Base-by-base conservation (phyloP, 768 basidiomycete species). In the Galerina marginata region DNA sequence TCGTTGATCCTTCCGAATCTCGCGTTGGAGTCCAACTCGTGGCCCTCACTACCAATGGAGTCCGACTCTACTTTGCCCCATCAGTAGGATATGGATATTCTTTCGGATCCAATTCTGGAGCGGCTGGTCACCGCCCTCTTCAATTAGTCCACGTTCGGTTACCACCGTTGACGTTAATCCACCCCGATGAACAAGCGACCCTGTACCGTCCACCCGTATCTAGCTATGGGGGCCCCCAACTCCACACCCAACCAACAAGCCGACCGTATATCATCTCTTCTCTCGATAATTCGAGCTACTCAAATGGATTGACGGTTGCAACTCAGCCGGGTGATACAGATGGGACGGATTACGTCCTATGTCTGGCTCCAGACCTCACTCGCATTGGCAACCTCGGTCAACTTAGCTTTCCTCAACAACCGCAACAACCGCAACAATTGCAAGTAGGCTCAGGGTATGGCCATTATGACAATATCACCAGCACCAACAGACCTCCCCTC, bases 21-120 rank as follows among this genome's bases (percentile, higher is more conserved):
- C 87, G 86, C 14, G 76, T 83, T 25, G 86, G 85, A 12, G 76
- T 92, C 11, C 92, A 93, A 58, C 81, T 99, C 9, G 79, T 97
- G 50, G 94, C 90, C 1, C 75, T 96, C 48, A 94, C 95, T 23
- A 79, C 82, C 29, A 95, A 89, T 53, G 95, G 93, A 11, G 85
- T 91, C 3, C 87, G 96, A 51, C 79, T 96, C 1, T 98, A 93
- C 78, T 94, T 97, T 70, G 83, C 84, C 1, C 83, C 89, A 3
- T 77, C 83, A 3, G 74, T 76, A 52, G 72, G 76, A 20, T 84
- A 83, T 63, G 76, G 77, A 23, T 88, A 86, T 71, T 76, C 82
- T 45, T 85, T 82, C 61, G 75, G 77, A 26, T 70, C 77, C 10
- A 69, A 68, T 16, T 72, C 75, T 15, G 69, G 64, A 62, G 56